Percentiles rank a stretch among this genome's conserved stretches.
phyloP scores from a whole-genome alignment of 352 stramenopile genomes.

The Globisporangium uncinulatum region DNA sequence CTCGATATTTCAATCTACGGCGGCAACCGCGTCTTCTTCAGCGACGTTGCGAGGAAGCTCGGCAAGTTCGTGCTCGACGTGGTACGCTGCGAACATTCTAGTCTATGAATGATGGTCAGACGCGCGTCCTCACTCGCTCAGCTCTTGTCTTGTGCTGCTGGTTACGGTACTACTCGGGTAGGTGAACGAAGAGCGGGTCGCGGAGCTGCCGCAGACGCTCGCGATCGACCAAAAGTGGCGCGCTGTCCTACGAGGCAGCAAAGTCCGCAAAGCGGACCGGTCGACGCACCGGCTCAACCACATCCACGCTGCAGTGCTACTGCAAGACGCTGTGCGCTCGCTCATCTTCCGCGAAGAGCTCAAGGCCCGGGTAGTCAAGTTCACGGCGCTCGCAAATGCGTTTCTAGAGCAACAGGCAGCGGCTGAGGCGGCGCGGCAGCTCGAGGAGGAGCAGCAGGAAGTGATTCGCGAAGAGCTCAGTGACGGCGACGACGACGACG shows the following conservation, averaged over 20 bases:
- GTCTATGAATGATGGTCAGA: neutral
- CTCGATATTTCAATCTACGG: slow-evolving; percentile 47
- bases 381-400: slow-evolving; percentile 26
- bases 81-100: slow-evolving; percentile 13
- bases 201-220: slow-evolving; percentile 41
- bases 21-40: slow-evolving; percentile 54
- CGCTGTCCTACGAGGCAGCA: slow-evolving; percentile 36
- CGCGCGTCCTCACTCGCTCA: slow-evolving; percentile 3
- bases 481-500: slow-evolving; percentile 1
- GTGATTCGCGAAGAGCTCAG: slow-evolving; percentile 4
- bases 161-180: neutral
- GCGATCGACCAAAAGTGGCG: slow-evolving; percentile 53
- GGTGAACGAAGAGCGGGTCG: slow-evolving; percentile 36
- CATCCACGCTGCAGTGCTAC: slow-evolving; percentile 43
- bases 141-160: too few species aligned
- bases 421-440: neutral
- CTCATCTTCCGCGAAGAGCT: slow-evolving; percentile 62
- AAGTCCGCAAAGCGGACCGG: slow-evolving; percentile 46
- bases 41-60: slow-evolving; percentile 43
- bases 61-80: slow-evolving; percentile 60
- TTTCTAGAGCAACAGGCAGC: slow-evolving; percentile 11
- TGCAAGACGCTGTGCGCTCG: slow-evolving; percentile 47
- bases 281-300: slow-evolving; percentile 43
- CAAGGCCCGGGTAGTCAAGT: slow-evolving; percentile 41
- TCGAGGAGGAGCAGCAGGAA: slow-evolving; percentile 1